Evolutionary conservation across 352 stramenopile genomes (phyloP).

Genomic region (Pythium pyrilobum): DNA sequence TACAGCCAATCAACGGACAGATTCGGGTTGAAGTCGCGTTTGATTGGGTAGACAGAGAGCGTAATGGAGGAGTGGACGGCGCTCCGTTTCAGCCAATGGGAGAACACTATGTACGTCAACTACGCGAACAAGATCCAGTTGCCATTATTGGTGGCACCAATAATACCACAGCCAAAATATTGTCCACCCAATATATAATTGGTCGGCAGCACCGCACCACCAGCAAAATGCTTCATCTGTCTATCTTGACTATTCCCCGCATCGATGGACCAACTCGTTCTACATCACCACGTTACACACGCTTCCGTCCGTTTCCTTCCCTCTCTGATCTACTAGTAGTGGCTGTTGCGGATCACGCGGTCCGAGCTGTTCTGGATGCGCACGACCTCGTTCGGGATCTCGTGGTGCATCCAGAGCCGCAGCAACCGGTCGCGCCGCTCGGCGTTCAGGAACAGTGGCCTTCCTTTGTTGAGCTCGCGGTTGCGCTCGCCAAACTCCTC

Average conservation of each 20-base stretch:
- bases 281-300: not conserved
- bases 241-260: too few species aligned
- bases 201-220: too few species aligned
- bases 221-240: too few species aligned
- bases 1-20: slow-evolving; percentile 13
- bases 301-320: not conserved
- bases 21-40: slow-evolving; percentile 9
- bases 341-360: slow-evolving; percentile 82
- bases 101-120: slow-evolving; percentile 6
- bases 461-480: slow-evolving; percentile 72
- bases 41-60: slow-evolving; percentile 12
- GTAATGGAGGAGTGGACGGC: not conserved
- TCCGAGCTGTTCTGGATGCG: slow-evolving; percentile 88
- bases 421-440: slow-evolving; percentile 66
- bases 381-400: slow-evolving; percentile 84
- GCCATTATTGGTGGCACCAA: too few species aligned
- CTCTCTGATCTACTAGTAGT: slow-evolving; percentile 47
- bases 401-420: slow-evolving; percentile 70
- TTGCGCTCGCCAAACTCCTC: slow-evolving; percentile 86
- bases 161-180: too few species aligned
- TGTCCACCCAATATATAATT: too few species aligned
- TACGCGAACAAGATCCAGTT: slow-evolving; percentile 8
- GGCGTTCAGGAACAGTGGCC: slow-evolving; percentile 73
- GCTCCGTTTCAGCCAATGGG: slow-evolving; percentile 12
- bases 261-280: too few species aligned